Conservation (phyloP, 345 rosid species). For the Eucalyptus marginata region DNA sequence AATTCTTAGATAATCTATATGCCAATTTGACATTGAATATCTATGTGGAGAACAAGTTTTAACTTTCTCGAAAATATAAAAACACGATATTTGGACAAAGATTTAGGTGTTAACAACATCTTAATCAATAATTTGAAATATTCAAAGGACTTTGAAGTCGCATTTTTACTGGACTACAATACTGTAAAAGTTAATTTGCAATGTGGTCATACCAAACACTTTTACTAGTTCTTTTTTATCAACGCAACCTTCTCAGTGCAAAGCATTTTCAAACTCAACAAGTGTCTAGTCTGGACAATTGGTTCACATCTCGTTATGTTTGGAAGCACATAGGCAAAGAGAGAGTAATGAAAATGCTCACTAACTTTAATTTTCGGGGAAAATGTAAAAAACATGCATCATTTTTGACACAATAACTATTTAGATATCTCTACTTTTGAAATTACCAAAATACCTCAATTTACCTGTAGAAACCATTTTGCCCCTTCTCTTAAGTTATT, state of each 20-base stretch:
- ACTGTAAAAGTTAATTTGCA: neutral
- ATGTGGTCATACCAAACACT: neutral
- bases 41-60: neutral
- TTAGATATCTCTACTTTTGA: neutral
- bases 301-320: neutral
- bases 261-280: neutral
- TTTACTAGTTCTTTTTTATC: neutral
- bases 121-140: neutral
- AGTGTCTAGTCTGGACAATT: neutral
- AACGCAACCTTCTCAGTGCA: neutral
- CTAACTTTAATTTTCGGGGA: neutral
- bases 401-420: neutral
- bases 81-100: neutral
- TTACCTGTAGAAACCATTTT: neutral
- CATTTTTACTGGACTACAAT: neutral
- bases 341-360: neutral
- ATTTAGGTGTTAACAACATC: neutral
- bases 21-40: neutral
- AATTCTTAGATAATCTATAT: neutral
- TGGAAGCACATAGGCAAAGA: neutral
- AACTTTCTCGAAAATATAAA: no score
- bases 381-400: neutral
- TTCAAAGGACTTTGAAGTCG: neutral
- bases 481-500: neutral
- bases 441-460: neutral